Evolutionary conservation across 768 basidiomycete genomes (phyloP).

Genomic region (Strobilomyces echinocephalus): DNA sequence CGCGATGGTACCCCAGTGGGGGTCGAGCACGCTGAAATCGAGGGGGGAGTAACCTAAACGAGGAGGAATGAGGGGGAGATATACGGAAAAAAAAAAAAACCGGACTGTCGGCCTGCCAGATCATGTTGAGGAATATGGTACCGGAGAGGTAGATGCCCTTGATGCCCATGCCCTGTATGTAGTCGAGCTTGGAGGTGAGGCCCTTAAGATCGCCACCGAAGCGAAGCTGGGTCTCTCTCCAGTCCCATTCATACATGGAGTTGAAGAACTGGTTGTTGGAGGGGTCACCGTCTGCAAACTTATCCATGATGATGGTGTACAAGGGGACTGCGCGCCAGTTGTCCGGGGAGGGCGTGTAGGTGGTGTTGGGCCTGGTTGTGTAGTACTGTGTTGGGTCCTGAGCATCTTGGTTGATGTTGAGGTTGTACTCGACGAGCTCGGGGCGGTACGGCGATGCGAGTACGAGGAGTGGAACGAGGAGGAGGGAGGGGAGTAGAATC

Average conservation of each 20-base stretch:
- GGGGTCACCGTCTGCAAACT: conserved; percentile 92
- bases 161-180: conserved; percentile 86
- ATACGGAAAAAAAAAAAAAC: conserved; percentile 10
- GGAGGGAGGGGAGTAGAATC: conserved; percentile 20
- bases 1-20: conserved; percentile 81
- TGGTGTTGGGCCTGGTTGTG: conserved; percentile 53
- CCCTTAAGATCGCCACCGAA: conserved; percentile 88
- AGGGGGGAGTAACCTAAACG: conserved; percentile 80
- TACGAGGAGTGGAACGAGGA: conserved; percentile 35
- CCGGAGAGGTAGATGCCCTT: conserved; percentile 85
- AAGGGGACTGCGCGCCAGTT: conserved; percentile 87
- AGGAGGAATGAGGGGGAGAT: background rate
- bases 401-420: conserved; percentile 75
- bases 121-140: conserved; percentile 90
- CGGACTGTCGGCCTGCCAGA: conserved; percentile 94
- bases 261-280: conserved; percentile 87
- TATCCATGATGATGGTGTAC: conserved; percentile 84
- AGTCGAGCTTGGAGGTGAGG: conserved; percentile 70
- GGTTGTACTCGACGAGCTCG: conserved; percentile 66
- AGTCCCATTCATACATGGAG: conserved; percentile 77
- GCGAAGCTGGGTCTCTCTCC: conserved; percentile 83
- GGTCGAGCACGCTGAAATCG: conserved; percentile 86
- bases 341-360: conserved; percentile 70
- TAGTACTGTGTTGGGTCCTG: conserved; percentile 61
- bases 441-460: conserved; percentile 64